Base-by-base conservation (phyloP, 208 protist species). In the Acanthamoeba castellanii region DNA sequence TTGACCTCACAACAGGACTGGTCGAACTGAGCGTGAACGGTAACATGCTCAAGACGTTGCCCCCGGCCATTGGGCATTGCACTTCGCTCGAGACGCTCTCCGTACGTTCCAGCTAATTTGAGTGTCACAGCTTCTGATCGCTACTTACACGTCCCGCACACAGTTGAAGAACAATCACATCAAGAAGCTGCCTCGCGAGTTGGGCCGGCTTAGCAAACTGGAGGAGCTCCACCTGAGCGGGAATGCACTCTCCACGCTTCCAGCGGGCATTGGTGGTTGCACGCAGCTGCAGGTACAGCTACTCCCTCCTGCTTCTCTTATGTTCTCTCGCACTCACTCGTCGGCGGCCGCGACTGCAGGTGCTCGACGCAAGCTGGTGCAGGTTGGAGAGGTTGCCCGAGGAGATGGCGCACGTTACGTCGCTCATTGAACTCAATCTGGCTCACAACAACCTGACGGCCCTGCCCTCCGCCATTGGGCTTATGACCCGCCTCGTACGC, bases 91-190 rank as follows among this genome's bases (percentile, higher is more conserved):
- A 61, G 30, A 89, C 11, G 27, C 82, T 89, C 14, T 13, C 57
- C 14, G 82, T 89, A n/a, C 57, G 27, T 89, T 34, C 47, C 8
- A 6, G 27, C 13, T 27, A 30, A 3, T 18, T 27, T 27, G 37
- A 81, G 34, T 81, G 20, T 34, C 0, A 5, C n/a, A 2, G 30
- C 37, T 47, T 14, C 22, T 85, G n/a, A 0, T 20, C 9, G n/a
- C 4, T n/a, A 9, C 25, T 27, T 6, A 32, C 20, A 14, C 20
- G 27, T 70, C 8, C 20, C 18, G 9, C 70, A 5, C 22, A 25
- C 82, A 89, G 82, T 68, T 89, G 37, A 89, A 66, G 45, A 55
- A 89, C 82, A 89, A 89, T 66, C 25, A 61, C 9, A 68, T 89
- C 52, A 57, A 89, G 30, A 89, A 45, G 27, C 82, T 89, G 34